phyloP scores from a whole-genome alignment of 768 basidiomycete genomes.

The Glaciozyma martinii region DNA sequence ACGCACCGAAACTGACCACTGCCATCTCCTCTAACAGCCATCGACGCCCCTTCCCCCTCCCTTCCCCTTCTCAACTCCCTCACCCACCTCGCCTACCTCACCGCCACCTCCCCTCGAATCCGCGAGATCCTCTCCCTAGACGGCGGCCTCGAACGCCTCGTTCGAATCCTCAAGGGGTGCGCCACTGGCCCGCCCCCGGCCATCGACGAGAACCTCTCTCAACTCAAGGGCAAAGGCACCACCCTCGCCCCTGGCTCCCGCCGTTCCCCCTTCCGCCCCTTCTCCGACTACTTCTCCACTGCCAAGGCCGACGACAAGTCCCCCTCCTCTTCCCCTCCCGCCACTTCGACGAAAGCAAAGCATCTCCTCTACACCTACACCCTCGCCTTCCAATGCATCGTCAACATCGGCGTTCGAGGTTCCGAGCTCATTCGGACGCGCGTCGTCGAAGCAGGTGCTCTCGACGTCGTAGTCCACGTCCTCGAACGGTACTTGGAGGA shows the following conservation, averaged over 20 bases:
- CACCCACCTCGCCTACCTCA: conserved; percentile 90
- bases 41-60: conserved; percentile 44
- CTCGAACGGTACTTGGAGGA: conserved; percentile 85
- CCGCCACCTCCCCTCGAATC: conserved; percentile 92
- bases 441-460: conserved; percentile 86
- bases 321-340: conserved; percentile 19
- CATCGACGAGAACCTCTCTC: background rate
- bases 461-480: conserved; percentile 87
- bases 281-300: conserved; percentile 25
- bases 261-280: conserved; percentile 31
- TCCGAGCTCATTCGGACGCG: conserved; percentile 80
- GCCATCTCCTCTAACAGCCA: conserved; percentile 29
- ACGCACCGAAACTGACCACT: background rate
- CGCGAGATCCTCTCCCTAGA: conserved; percentile 98
- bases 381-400: conserved; percentile 90
- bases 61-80: conserved; percentile 83
- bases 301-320: conserved; percentile 3
- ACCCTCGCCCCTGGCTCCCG: background rate
- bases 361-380: conserved; percentile 62
- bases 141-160: conserved; percentile 90
- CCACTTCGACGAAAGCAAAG: conserved; percentile 4
- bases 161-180: conserved; percentile 78
- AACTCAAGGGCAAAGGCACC: conserved; percentile 16
- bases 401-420: conserved; percentile 95
- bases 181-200: background rate